A percentile compares a stretch with the other conserved stretches of the same genome.
Evolutionary conservation across 2,329 filamentous ascomycete genomes (phyloP).

Genomic region (Chrysosporium queenslandicum): DNA sequence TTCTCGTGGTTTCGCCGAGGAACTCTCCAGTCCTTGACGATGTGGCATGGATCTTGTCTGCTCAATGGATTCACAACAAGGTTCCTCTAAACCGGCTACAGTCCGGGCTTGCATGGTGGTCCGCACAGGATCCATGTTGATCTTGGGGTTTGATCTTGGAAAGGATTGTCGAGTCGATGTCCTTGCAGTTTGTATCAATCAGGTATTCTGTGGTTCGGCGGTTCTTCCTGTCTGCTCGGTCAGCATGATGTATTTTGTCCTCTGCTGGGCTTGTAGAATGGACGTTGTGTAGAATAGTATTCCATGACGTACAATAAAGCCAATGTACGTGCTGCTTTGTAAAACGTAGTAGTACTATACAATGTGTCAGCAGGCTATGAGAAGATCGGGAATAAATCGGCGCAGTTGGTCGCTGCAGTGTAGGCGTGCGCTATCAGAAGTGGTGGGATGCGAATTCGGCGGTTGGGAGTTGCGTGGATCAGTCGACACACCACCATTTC

Average conservation of each 20-base stretch:
- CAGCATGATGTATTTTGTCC: neutral
- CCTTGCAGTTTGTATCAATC: neutral
- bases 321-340: too few relatives aligned
- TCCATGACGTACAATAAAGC: constrained; percentile 2
- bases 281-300: neutral
- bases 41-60: neutral
- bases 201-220: neutral
- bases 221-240: neutral
- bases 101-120: neutral
- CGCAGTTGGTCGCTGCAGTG: too few relatives aligned
- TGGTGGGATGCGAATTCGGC: too few relatives aligned
- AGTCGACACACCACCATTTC: neutral
- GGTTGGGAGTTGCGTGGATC: neutral
- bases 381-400: neutral
- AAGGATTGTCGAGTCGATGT: neutral
- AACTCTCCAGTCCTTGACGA: neutral
- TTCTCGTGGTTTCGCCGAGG: neutral
- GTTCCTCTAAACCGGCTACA: constrained; percentile 3
- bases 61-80: neutral
- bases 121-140: neutral
- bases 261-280: neutral
- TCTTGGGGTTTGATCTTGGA: constrained; percentile 5
- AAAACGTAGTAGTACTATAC: neutral
- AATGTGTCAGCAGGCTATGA: neutral
- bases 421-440: too few relatives aligned